phyloP scores from a whole-genome alignment of 2,329 filamentous ascomycete species.

The Boeremia exigua region DNA sequence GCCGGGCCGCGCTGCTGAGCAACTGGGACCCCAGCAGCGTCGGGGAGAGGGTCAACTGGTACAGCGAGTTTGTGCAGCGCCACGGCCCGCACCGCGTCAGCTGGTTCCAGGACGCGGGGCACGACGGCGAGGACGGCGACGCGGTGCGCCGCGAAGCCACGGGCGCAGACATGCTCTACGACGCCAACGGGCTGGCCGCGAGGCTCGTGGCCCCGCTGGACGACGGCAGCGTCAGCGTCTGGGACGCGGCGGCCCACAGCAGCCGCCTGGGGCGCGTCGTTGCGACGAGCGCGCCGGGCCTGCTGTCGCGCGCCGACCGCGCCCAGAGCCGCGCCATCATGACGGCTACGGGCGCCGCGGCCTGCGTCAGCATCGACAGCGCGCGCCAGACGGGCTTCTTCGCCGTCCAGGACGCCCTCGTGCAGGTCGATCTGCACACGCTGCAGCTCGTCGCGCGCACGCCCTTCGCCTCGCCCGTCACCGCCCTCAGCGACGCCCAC shows the following conservation, averaged over 20 bases:
- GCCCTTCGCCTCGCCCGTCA: conserved; percentile 81
- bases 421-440: conserved; percentile 81
- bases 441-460: conserved; percentile 72
- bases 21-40: conserved; percentile 85
- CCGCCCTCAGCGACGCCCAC: conserved; percentile 75
- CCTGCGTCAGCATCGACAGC: conserved; percentile 82
- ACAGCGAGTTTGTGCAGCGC: conserved; percentile 85
- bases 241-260: conserved; percentile 65
- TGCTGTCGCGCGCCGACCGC: conserved; percentile 64
- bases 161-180: conserved; percentile 71
- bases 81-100: conserved; percentile 74
- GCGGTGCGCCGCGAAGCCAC: conserved; percentile 66
- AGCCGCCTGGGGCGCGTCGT: conserved; percentile 70
- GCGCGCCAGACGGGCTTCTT: conserved; percentile 73
- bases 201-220: conserved; percentile 79
- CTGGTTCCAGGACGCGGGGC: conserved; percentile 73
- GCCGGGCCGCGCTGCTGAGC: conserved; percentile 66
- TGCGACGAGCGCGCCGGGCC: conserved; percentile 68
- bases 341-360: conserved; percentile 75
- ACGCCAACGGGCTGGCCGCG: conserved; percentile 59
- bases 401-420: conserved; percentile 76
- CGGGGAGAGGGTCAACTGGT: conserved; percentile 78
- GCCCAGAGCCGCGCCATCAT: conserved; percentile 60
- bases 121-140: conserved; percentile 47
- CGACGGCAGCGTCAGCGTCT: conserved; percentile 85